Evolutionary conservation across 345 rosid genomes (phyloP).

Genomic region (Aquilaria sinensis): DNA sequence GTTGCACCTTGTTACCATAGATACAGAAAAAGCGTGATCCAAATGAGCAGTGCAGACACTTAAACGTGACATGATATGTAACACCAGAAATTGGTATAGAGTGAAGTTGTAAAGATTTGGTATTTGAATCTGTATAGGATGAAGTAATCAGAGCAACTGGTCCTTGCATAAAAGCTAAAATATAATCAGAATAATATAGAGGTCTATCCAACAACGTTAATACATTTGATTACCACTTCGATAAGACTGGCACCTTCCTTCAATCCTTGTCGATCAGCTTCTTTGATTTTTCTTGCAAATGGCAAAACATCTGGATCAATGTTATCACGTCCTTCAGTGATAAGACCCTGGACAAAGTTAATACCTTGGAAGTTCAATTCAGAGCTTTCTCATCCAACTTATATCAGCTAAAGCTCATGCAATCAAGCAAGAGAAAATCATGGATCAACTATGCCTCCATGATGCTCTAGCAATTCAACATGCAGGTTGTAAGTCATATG

Average conservation of each 20-base stretch:
- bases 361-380: constrained; percentile 2
- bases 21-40: constrained; percentile 7
- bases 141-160: no score
- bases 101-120: no score
- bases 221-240: constrained; percentile 67
- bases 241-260: constrained; percentile 81
- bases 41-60: no score
- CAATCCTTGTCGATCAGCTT: constrained; percentile 82
- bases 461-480: no score
- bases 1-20: constrained; percentile 53
- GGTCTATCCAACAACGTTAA: background rate
- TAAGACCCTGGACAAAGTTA: constrained; percentile 58
- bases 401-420: constrained; percentile 10
- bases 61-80: no score
- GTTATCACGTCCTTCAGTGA: constrained; percentile 74
- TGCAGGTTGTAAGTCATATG: no score
- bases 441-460: no score
- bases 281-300: constrained; percentile 76
- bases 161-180: background rate
- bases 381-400: background rate
- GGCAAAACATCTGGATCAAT: constrained; percentile 77
- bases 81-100: no score
- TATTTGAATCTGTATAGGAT: no score
- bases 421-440: background rate
- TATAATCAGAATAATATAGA: constrained; percentile 6